Evolutionary conservation across 1,284 basidiomycete species (phyloP), one percentile per base, ranked within the genome.

Genomic region (Cystobasidium sp.): DNA sequence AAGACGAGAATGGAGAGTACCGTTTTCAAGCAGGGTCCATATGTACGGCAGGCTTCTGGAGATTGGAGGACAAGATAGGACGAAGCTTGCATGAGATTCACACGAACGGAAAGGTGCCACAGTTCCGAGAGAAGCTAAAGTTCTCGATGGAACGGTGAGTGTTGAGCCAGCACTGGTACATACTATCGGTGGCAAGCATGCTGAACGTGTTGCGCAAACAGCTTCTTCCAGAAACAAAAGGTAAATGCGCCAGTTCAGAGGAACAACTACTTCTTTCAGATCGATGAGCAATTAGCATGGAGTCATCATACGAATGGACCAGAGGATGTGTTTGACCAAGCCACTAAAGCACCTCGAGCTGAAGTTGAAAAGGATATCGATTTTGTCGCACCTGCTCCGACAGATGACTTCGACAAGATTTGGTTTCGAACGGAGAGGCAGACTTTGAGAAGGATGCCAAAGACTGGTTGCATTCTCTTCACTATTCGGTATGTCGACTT

Each of bases 1-100:
- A 91, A 85, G 90, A 89, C 85, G 75, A 64, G 18, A 88, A 91
- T 76, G 88, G 89, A 44, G 84, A 84, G 72, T 90, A 91, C 78
- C 90, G 91, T 78, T 88, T 92, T 75, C 88, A 90, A 79, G 89
- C 87, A 44, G 91, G 90, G 9, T 87, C 87, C 0, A 88, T 91
- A 69, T 87, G 86, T 76, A 84, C 90, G 12, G 85, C 89, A 76
- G 90, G 91, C 8, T 89, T 87, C 77, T 93, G 91, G 91, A 85
- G 91, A 24, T 85, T 92, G 81, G 80, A 86, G 73, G 91, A 92
- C 82, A 92, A 92, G 82, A 86, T 91, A 71, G 91, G 90, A 9
- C 82, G 88, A 79, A 84, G 88, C 5, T 82, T 92, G 22, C 88
- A 91, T 56, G 87, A 91, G 72, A 91, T 93, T 62, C 91, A 93